These are phyloP conservation scores for Sextonia rubra DNA, from an alignment of 164 flowering plant species.

Conservation along the genomic window DNA sequence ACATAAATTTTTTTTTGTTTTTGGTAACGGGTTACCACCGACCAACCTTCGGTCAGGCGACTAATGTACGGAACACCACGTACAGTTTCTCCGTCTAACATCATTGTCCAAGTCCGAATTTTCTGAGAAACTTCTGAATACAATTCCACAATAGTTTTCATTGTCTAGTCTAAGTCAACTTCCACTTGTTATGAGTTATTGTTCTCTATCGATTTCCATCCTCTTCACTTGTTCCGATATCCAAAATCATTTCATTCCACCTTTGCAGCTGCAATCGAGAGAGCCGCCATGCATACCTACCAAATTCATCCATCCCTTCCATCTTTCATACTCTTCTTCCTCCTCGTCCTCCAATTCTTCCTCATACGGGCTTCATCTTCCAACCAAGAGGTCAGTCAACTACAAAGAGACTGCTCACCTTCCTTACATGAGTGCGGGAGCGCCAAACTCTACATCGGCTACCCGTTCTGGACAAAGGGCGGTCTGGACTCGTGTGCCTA, in stretches of 20 bases:
- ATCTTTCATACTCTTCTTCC: neutral
- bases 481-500: neutral
- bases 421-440: neutral
- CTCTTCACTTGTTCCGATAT: neutral
- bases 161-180: too few species aligned
- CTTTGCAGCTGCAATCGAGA: too few species aligned
- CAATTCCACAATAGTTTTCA: too few species aligned
- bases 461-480: neutral
- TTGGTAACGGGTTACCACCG: too few species aligned
- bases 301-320: neutral
- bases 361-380: neutral
- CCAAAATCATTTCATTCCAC: neutral
- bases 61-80: too few species aligned
- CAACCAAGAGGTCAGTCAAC: neutral
- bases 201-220: neutral
- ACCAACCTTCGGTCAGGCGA: too few species aligned
- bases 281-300: neutral
- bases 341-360: too few species aligned
- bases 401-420: neutral
- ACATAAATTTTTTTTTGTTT: too few species aligned
- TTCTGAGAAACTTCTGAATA: too few species aligned
- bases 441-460: neutral
- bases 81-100: too few species aligned
- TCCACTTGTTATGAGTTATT: too few species aligned
- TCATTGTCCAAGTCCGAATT: too few species aligned